Conservation (phyloP, 164 flowering plant genomes). For the Cinnamomum chago region DNA sequence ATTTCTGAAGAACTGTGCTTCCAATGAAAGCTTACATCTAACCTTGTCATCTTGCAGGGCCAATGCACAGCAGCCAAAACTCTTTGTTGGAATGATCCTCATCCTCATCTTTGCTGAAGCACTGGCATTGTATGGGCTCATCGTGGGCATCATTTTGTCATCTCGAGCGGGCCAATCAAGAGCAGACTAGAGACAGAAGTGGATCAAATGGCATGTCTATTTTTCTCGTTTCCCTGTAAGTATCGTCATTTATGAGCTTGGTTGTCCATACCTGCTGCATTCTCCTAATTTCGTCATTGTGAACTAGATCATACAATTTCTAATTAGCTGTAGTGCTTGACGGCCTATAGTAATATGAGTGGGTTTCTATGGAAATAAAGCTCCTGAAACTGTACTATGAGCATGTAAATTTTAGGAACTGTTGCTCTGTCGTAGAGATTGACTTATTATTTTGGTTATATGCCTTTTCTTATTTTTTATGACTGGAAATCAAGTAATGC, state of each 20-base stretch:
- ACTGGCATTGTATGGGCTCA: constrained; percentile 70
- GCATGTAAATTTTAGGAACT: background rate
- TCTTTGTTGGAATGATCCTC: constrained; percentile 80
- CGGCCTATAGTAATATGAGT: background rate
- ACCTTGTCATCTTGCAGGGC: constrained; percentile 44
- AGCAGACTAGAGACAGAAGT: constrained; percentile 41
- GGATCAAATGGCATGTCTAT: background rate
- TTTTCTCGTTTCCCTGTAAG: constrained; percentile 8
- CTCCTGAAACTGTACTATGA: background rate
- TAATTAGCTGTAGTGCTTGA: background rate
- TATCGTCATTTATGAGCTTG: constrained; percentile 3
- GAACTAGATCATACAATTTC: constrained; percentile 4
- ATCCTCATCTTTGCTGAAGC: constrained; percentile 90
- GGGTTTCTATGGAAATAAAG: background rate
- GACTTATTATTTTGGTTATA: no score
- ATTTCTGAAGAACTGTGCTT: background rate
- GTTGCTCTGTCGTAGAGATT: no score
- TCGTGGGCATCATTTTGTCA: constrained; percentile 82
- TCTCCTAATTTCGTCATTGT: constrained; percentile 7
- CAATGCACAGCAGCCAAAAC: constrained; percentile 86
- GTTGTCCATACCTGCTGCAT: constrained; percentile 4
- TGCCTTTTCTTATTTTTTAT: no score
- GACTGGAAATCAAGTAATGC: no score
- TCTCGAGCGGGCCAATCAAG: constrained; percentile 86
- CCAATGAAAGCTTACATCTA: background rate